phyloP scores from a whole-genome alignment of 2,329 filamentous ascomycete genomes.

The Aureobasidium mangrovei region DNA sequence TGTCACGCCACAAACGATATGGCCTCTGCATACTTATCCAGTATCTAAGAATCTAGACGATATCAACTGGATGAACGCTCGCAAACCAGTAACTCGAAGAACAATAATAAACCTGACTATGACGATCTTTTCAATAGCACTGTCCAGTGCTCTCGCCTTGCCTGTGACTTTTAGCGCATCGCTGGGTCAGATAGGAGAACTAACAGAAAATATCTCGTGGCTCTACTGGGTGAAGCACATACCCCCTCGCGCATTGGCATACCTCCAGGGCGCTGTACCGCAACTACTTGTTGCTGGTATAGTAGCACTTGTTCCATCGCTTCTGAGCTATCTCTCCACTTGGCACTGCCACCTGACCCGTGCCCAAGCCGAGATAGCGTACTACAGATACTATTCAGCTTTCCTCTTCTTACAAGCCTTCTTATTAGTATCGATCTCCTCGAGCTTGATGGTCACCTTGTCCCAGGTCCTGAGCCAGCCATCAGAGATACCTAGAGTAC shows the following conservation, averaged over 20 bases:
- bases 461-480: neutral
- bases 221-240: neutral
- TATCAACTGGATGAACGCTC: neutral
- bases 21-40: neutral
- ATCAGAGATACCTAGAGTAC: neutral
- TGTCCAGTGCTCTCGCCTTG: neutral
- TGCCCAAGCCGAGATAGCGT: neutral
- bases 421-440: neutral
- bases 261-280: too few relatives aligned
- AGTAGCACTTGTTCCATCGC: neutral
- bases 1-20: neutral
- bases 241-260: neutral
- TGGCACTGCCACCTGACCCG: neutral
- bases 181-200: neutral
- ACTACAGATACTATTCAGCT: neutral
- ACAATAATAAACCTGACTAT: neutral
- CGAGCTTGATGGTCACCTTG: neutral
- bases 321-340: neutral
- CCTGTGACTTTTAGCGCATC: neutral
- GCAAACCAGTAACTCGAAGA: neutral
- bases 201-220: neutral
- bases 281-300: neutral
- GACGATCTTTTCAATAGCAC: neutral
- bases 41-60: too few relatives aligned
- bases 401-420: constrained; percentile 5